These are phyloP conservation scores for Alternaria solani DNA, from an alignment of 2,329 filamentous ascomycete genomes.

Conservation along the genomic window DNA sequence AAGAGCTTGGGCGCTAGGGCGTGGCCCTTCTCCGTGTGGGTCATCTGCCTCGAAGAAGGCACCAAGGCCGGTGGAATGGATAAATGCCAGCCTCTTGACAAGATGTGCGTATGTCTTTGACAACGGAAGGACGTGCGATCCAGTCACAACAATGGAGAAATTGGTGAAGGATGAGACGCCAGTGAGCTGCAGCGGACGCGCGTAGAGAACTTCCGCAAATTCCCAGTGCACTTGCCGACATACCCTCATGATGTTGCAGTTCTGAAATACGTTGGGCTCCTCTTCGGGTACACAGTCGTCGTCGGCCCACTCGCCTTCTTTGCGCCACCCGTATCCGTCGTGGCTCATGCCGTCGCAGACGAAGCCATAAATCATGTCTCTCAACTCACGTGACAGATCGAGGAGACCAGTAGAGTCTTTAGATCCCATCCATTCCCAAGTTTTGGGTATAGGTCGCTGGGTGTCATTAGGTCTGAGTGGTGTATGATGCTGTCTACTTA, in stretches of 20 bases:
- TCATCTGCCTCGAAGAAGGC: background rate
- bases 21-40: background rate
- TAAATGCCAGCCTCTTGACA: background rate
- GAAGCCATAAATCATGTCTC: background rate
- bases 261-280: background rate
- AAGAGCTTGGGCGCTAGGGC: fast-evolving
- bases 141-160: background rate
- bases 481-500: background rate
- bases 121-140: background rate
- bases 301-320: background rate
- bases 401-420: background rate
- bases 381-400: background rate
- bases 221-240: slow-evolving; percentile 2
- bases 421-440: background rate
- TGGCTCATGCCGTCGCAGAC: background rate
- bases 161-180: background rate
- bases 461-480: background rate
- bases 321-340: background rate
- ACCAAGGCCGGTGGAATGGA: background rate
- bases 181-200: background rate
- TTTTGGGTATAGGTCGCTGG: background rate
- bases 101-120: background rate
- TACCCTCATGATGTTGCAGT: background rate
- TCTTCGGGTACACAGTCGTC: background rate
- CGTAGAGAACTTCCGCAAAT: background rate